These are phyloP conservation scores for Chloranthus sessilifolius DNA, from an alignment of 164 flowering plant genomes.

Conservation along the genomic window DNA sequence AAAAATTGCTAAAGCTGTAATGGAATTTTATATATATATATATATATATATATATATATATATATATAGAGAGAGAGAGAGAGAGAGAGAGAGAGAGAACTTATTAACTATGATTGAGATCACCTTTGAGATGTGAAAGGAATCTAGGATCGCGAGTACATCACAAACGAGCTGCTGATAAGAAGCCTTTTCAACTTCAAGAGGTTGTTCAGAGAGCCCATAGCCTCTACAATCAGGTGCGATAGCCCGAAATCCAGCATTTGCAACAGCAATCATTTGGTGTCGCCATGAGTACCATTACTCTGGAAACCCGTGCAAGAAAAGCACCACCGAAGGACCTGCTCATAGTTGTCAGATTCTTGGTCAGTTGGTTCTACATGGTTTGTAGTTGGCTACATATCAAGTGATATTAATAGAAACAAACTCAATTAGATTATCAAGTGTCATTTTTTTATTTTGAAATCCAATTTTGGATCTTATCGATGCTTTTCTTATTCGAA, in stretches of 20 bases:
- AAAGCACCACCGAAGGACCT: conserved; percentile 30
- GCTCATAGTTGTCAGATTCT: background rate
- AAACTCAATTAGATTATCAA: no score
- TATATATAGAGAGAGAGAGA: no score
- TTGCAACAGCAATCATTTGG: conserved; percentile 53
- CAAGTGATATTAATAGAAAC: no score
- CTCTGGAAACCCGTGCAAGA: conserved; percentile 55
- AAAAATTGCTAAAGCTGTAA: background rate
- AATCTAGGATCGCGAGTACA: conserved; percentile 24
- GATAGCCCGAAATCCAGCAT: conserved; percentile 45
- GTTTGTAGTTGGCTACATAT: no score
- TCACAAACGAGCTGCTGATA: conserved; percentile 27
- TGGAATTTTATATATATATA: background rate
- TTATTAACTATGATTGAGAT: no score
- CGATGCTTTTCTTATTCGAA: no score
- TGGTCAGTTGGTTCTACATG: no score
- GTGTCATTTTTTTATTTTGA: no score
- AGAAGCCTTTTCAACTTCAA: conserved; percentile 30
- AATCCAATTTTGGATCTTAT: no score
- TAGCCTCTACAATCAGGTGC: conserved; percentile 58
- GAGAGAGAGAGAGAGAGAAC: no score
- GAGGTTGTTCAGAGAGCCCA: conserved; percentile 53
- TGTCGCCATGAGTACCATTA: conserved; percentile 62
- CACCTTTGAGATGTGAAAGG: conserved; percentile 24
- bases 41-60: conserved; percentile 29